Evolutionary conservation across 441 rosid genomes (phyloP).

Genomic region (Daphne laureola): DNA sequence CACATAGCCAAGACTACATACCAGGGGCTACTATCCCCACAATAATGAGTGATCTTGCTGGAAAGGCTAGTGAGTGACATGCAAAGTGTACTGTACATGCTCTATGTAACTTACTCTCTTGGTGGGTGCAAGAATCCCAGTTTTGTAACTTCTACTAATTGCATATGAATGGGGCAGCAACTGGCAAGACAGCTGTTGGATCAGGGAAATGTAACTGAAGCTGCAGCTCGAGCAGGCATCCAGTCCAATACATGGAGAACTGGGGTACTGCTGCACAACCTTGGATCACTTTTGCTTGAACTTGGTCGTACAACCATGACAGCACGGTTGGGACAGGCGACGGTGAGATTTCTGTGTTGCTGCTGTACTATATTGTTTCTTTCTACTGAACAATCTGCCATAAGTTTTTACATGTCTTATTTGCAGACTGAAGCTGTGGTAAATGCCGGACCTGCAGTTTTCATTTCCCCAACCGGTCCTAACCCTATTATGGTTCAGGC

Average conservation of each 20-base stretch:
- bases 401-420: conserved; percentile 12
- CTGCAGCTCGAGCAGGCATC: conserved; percentile 23
- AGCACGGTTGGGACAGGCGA: conserved; percentile 58
- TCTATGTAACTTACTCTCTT: too few relatives aligned
- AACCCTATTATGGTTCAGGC: conserved; percentile 86
- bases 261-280: conserved; percentile 42
- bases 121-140: too few relatives aligned
- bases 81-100: too few relatives aligned
- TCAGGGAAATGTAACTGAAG: conserved; percentile 41
- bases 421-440: conserved; percentile 67
- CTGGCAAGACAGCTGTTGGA: conserved; percentile 48
- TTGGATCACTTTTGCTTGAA: conserved; percentile 72
- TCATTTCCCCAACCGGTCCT: conserved; percentile 60
- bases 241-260: conserved; percentile 48
- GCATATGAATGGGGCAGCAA: conserved; percentile 30
- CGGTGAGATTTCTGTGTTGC: conserved; percentile 32
- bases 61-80: too few relatives aligned
- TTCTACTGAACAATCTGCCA: conserved; percentile 1
- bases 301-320: conserved; percentile 79
- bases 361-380: conserved; percentile 3
- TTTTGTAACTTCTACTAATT: too few relatives aligned
- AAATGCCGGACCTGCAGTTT: conserved; percentile 78
- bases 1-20: too few relatives aligned
- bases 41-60: too few relatives aligned
- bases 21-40: too few relatives aligned